These are phyloP conservation scores for Globisporangium orthogonon DNA, from an alignment of 352 stramenopile species.

Conservation along the genomic window DNA sequence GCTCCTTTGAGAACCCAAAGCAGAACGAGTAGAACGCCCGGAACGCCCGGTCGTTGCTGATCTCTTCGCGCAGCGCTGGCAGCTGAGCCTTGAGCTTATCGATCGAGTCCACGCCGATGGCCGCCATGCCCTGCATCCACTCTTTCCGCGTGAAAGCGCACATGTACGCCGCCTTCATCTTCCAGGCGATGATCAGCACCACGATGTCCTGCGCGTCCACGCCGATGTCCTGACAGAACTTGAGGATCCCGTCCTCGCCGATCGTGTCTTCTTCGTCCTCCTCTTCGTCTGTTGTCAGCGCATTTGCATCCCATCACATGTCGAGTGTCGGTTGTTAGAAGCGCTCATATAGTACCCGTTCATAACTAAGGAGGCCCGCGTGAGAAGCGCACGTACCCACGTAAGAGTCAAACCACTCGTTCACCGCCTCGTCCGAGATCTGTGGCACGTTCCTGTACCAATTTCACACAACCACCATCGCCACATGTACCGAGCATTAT, in stretches of 20 bases:
- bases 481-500: neutral
- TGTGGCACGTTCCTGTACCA: slow-evolving; percentile 10
- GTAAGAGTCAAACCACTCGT: slow-evolving; percentile 67
- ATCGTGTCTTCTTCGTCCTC: slow-evolving; percentile 59
- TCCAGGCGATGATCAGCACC: slow-evolving; percentile 83
- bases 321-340: neutral
- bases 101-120: slow-evolving; percentile 64
- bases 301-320: too few relatives aligned
- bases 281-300: slow-evolving; percentile 26
- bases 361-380: neutral
- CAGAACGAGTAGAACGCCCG: slow-evolving; percentile 87
- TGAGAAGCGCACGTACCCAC: slow-evolving; percentile 20
- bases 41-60: slow-evolving; percentile 48
- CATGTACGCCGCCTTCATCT: slow-evolving; percentile 85
- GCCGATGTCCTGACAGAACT: slow-evolving; percentile 75
- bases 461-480: neutral
- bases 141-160: slow-evolving; percentile 82
- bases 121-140: slow-evolving; percentile 73
- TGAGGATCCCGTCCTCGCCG: slow-evolving; percentile 68
- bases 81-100: slow-evolving; percentile 57
- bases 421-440: slow-evolving; percentile 18
- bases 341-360: too few relatives aligned
- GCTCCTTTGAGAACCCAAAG: slow-evolving; percentile 86
- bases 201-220: slow-evolving; percentile 74
- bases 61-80: slow-evolving; percentile 42